Evolutionary conservation across 2,329 filamentous ascomycete genomes (phyloP), one percentile per base, ranked within the genome.

Genomic region (Paramyrothecium sp.): DNA sequence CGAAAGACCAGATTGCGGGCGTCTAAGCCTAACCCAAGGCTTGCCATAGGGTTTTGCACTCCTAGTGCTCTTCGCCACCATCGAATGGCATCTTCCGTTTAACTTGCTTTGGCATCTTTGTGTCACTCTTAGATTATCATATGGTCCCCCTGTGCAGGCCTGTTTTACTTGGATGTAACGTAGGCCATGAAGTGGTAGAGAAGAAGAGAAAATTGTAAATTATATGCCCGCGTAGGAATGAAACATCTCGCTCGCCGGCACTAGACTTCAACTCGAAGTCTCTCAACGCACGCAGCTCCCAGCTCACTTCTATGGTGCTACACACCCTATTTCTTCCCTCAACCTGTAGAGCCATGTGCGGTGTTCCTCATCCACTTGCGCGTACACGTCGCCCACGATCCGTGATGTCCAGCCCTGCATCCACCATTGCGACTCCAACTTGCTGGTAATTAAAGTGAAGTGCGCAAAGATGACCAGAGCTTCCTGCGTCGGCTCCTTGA

Each of bases 321-420:
- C n/a, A n/a, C 54, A 56, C 46, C 54, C 54, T 20, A 56, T 56
- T 34, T 51, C 54, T 48, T 47, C 48, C 17, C 17, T 21, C n/a
- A 49, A n/a, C 33, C n/a, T 17, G 13, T 23, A 47, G 13, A 69
- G 63, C 73, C 73, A 76, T 16, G 68, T 54, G 33, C 68, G 61
- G 61, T 75, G 70, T 38, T 74, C 71, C 34, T 68, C 67, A 54
- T 75, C 73, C 17, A 76, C 60, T 46, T 70, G 38, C 44, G 61
- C 57, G 59, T 67, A 74, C 11, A 71, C 65, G 54, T 66, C 60
- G 17, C 58, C 52, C n/a, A 76, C 65, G 10, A 75, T 60, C 57
- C 73, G 67, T 21, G 61, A 60, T 2, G 66, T 64, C 69, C 72
- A 73, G 0, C 73, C 72, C 53, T 72, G 64, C 26, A 73, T 61